Evolutionary conservation across 2,329 filamentous ascomycete species (phyloP), one percentile per base, ranked within the genome.

Genomic region (Aspergillus melleus): DNA sequence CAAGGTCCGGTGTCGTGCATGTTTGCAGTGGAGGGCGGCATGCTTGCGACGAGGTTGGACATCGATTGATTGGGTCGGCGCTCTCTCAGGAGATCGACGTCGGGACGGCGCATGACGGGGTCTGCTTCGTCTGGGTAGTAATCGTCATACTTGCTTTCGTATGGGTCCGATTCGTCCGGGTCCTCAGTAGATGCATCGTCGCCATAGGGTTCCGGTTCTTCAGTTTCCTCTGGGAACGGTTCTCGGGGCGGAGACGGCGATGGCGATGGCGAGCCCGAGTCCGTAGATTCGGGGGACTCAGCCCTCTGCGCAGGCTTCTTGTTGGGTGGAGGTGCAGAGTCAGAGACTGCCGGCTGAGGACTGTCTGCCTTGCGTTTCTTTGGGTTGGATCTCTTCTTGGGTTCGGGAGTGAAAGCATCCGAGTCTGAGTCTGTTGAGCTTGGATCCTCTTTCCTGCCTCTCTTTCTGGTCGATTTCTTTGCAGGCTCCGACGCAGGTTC

Each of bases 21-120:
- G 2, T 79, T 74, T 1, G 87, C 90, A 1, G 83, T 88, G 3
- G 83, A 82, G 0, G 91, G 90, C 0, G 89, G 88, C 0, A 93
- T 79, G 9, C 91, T 86, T 9, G 76, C 61, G 2, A 95, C 75
- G 66, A 96, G 96, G 1, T 83, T 81, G 8, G 84, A 74, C 1
- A 90, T 76, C 0, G 83, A 83, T 70, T 93, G 90, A 1, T 79
- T 71, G 89, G 42, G 50, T 19, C 63, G 61, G 53, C 64, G 66
- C 39, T 42, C 49, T 63, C 55, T 12, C 14, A 51, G 1, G 54
- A 49, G 47, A 26, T 39, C 16, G 19, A 36, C 32, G 14, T 36
- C 11, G 32, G 32, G 14, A 36, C 2, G 32, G 10, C 12, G 32
- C 11, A 36, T 5, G 12, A 16, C 32, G 14, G 11, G 10, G 4